Evolutionary conservation across 192 early-diverging fungal genomes (phyloP).

Genomic region (Coemansia sp.): DNA sequence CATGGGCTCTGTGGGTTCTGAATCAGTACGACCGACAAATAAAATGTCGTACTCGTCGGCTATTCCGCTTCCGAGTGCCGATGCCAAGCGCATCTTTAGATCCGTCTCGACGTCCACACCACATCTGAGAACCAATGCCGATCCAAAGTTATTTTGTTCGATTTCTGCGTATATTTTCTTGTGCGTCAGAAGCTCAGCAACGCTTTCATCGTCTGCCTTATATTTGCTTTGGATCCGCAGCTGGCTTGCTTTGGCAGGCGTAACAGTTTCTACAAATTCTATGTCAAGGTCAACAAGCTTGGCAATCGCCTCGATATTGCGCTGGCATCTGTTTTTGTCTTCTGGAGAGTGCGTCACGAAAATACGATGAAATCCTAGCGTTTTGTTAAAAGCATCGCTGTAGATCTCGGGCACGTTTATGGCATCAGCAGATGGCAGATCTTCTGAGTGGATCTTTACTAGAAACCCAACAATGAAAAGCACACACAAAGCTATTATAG

Average conservation of each 20-base stretch:
- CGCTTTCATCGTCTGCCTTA: neutral
- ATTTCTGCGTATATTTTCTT: constrained; percentile 25
- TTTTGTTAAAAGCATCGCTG: constrained; percentile 24
- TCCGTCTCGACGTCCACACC: constrained; percentile 29
- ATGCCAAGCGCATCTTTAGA: constrained; percentile 16
- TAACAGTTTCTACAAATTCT: constrained; percentile 12
- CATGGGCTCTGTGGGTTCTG: constrained; percentile 19
- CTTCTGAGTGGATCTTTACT: neutral
- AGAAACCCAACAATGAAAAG: neutral
- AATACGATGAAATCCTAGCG: constrained; percentile 31
- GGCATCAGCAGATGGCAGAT: neutral
- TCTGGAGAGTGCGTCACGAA: constrained; percentile 10
- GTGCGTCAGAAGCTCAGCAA: constrained; percentile 29
- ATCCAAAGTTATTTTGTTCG: constrained; percentile 8
- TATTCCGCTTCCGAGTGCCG: constrained; percentile 6
- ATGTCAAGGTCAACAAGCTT: constrained; percentile 16
- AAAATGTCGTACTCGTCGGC: constrained; percentile 15
- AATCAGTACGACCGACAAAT: constrained; percentile 19
- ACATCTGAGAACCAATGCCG: constrained; percentile 26
- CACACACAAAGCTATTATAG: neutral
- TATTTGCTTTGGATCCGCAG: constrained; percentile 9
- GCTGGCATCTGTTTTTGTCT: neutral
- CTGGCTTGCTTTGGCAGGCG: neutral
- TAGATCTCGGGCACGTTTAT: neutral
- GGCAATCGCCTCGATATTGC: constrained; percentile 23